Evolutionary conservation across 179 eudicot species (phyloP), one percentile per base, ranked within the genome.

Genomic region (Beta macrorhiza): DNA sequence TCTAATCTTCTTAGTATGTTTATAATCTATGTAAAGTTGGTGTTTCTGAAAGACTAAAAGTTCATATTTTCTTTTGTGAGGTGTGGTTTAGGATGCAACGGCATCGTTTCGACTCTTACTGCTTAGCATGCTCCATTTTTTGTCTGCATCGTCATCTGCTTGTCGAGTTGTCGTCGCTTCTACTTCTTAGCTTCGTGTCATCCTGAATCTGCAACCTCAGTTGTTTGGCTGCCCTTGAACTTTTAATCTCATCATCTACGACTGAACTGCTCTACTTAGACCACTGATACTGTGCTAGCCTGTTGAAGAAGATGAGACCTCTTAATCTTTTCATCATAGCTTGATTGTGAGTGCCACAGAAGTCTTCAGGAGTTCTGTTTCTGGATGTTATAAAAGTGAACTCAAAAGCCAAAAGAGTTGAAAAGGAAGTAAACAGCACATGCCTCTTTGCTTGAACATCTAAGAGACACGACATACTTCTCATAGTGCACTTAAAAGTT

Each of bases 31-130:
- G 78, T 61, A 76, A 76, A 57, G 62, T 72, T 49, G 72, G 52
- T 67, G 61, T 78, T 79, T 79, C 83, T 84, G 78, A 81, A 85
- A 71, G 80, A 81, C 83, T 88, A 83, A 87, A 81, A 70, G 78
- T 82, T 79, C 47, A 74, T 65, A 44, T 87, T 85, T 84, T 87
- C 75, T 90, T 84, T 82, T 84, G 87, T 85, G 92, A 84, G 89
- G 81, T 86, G 86, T 82, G 85, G 69, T 84, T 82, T 84, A 80
- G 91, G 90, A 84, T 76, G 81, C 76, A 84, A 56, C 83, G 84
- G 87, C 90, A 84, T 70, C 86, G 78, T 84, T 81, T 81, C 88
- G 84, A 85, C 82, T 80, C 86, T 84, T 85, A 77, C 82, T 87
- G 90, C 86, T 73, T 82, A 74, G 81, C 65, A 81, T 86, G 77